Evolutionary conservation across 1,284 basidiomycete genomes (phyloP).

Genomic region (Sanghuangporus sanghuang): DNA sequence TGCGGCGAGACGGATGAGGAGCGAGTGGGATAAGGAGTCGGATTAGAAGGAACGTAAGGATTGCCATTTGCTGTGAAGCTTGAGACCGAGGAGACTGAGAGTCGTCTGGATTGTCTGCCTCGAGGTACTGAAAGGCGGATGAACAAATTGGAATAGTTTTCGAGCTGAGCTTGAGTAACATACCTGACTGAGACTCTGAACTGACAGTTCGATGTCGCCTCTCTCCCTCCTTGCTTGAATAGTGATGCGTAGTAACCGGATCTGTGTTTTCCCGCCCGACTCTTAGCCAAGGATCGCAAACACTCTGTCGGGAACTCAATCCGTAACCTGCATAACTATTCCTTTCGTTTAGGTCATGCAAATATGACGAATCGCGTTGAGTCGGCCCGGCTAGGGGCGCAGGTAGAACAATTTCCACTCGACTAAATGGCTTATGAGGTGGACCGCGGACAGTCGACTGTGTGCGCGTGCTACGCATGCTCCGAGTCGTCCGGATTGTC

Average conservation of each 20-base stretch:
- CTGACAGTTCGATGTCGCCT: not conserved
- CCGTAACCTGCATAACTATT: not conserved
- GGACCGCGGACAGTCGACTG: slow-evolving; percentile 34
- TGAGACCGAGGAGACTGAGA: slow-evolving; percentile 8
- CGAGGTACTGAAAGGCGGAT: slow-evolving; percentile 1
- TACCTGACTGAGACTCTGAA: slow-evolving; percentile 6
- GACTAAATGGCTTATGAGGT: slow-evolving; percentile 50
- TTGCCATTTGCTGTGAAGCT: not conserved
- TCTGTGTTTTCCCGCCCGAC: slow-evolving; percentile 8
- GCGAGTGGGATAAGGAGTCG: not conserved
- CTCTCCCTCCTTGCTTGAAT: not conserved
- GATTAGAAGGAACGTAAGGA: not conserved
- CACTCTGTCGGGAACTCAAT: slow-evolving; percentile 2
- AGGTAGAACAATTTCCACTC: slow-evolving; percentile 55
- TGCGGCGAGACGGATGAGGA: not conserved
- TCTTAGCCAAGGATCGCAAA: slow-evolving; percentile 14
- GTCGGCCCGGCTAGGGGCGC: slow-evolving; percentile 42
- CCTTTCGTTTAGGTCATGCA: not conserved
- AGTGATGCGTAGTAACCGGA: not conserved
- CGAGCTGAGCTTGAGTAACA: not conserved
- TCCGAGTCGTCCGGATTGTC: slow-evolving; percentile 29
- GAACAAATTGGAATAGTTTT: not conserved
- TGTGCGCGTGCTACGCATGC: slow-evolving; percentile 23
- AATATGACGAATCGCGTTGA: slow-evolving; percentile 19
- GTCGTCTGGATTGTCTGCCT: not conserved